Evolutionary conservation across 1,284 basidiomycete species (phyloP).

Genomic region (Quambalaria eucalypti): DNA sequence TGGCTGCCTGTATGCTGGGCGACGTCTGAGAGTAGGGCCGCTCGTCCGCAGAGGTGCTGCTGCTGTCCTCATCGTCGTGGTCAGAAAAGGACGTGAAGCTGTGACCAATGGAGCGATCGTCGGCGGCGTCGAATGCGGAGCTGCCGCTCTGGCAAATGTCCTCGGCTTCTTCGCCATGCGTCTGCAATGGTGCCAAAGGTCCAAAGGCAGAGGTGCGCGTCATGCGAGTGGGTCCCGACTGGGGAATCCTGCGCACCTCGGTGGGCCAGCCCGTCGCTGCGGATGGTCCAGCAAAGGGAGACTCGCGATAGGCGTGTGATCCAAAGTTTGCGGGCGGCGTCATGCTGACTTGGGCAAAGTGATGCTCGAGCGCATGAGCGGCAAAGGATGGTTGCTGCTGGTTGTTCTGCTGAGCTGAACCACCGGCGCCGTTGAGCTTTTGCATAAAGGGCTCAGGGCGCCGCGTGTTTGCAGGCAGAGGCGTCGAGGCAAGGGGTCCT

Average conservation of each 20-base stretch:
- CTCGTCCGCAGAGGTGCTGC: neutral
- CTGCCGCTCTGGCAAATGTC: neutral
- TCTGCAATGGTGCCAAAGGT: slow-evolving; percentile 10
- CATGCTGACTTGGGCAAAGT: slow-evolving; percentile 20
- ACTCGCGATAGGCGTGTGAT: slow-evolving; percentile 15
- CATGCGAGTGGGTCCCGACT: slow-evolving; percentile 1
- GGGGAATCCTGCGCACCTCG: no score
- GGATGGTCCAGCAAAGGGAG: slow-evolving; percentile 13
- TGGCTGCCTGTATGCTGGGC: neutral
- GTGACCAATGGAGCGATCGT: neutral
- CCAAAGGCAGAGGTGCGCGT: slow-evolving; percentile 26
- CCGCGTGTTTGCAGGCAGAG: no score
- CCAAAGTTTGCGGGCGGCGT: slow-evolving; percentile 28
- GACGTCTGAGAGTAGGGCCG: neutral
- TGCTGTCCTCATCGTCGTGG: neutral
- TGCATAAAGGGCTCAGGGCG: neutral
- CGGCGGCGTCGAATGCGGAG: no score
- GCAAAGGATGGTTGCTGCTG: neutral
- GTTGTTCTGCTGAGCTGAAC: no score
- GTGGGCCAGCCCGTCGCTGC: neutral
- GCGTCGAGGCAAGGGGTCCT: no score
- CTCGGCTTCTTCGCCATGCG: slow-evolving; percentile 10
- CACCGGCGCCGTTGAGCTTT: no score
- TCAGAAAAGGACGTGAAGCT: neutral
- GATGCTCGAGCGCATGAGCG: slow-evolving; percentile 2